These are phyloP conservation scores for Ceratobasidium sp. DNA, from an alignment of 1,284 basidiomycete genomes.

Conservation along the genomic window DNA sequence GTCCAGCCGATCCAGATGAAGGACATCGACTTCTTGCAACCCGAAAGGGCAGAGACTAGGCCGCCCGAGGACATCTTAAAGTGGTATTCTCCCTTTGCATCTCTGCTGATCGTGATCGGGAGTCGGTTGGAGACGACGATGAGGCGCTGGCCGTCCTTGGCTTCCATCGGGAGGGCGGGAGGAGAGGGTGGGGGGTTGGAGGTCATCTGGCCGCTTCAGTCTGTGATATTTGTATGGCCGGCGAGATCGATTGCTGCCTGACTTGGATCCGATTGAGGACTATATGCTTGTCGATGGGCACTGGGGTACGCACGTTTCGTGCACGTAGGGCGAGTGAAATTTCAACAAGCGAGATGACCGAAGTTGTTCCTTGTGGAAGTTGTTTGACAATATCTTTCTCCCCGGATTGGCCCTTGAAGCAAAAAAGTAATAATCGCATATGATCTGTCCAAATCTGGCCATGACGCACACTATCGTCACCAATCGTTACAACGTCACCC, in stretches of 20 bases:
- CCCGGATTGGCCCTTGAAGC: constrained; percentile 13
- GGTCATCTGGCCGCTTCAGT: constrained; percentile 20
- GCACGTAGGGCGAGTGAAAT: background rate
- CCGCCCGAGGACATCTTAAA: constrained; percentile 98
- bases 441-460: constrained; percentile 28
- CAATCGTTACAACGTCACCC: too few species aligned
- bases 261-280: constrained; percentile 25
- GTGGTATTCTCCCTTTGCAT: constrained; percentile 87
- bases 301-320: constrained; percentile 11
- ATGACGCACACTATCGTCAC: constrained; percentile 37
- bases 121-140: constrained; percentile 97
- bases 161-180: constrained; percentile 49
- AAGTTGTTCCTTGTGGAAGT: constrained; percentile 5
- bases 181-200: constrained; percentile 29
- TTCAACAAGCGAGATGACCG: background rate
- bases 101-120: constrained; percentile 91
- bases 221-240: constrained; percentile 34
- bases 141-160: constrained; percentile 65
- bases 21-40: constrained; percentile 95
- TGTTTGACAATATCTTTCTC: background rate
- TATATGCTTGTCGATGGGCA: constrained; percentile 32
- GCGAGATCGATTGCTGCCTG: constrained; percentile 28
- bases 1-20: constrained; percentile 98
- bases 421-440: constrained; percentile 24
- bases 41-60: constrained; percentile 91